A percentile compares a stretch with the other conserved stretches of the same genome.
Evolutionary conservation across 352 stramenopile genomes (phyloP).

Genomic region (Phytophthora sojae): DNA sequence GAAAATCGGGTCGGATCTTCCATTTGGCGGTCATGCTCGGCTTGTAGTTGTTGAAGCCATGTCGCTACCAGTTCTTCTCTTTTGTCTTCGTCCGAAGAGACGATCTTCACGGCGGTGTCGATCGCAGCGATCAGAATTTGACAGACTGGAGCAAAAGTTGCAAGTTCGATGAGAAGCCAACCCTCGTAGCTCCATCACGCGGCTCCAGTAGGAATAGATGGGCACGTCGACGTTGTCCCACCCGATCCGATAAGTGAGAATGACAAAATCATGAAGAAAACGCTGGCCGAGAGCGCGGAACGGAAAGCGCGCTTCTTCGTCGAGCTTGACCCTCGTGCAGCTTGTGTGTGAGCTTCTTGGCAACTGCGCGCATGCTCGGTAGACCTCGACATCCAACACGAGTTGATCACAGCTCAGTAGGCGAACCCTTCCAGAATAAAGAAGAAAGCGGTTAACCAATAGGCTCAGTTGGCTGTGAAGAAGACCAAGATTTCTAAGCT

Average conservation of each 20-base stretch:
- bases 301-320: not conserved
- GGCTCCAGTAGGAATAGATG: not conserved
- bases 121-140: not conserved
- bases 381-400: no score
- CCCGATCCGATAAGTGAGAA: not conserved
- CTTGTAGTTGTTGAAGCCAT: not conserved
- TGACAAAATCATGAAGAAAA: not conserved
- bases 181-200: not conserved
- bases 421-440: no score
- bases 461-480: no score
- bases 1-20: not conserved
- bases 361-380: no score
- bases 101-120: not conserved
- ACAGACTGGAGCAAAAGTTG: not conserved
- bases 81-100: not conserved
- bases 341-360: slow-evolving; percentile 5
- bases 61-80: not conserved
- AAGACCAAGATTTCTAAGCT: no score
- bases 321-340: not conserved
- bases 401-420: no score
- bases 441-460: no score
- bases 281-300: not conserved
- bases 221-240: not conserved
- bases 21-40: not conserved
- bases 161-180: not conserved